These are phyloP conservation scores for Gloeophyllum trabeum DNA, from an alignment of 768 basidiomycete species.

Conservation along the genomic window DNA sequence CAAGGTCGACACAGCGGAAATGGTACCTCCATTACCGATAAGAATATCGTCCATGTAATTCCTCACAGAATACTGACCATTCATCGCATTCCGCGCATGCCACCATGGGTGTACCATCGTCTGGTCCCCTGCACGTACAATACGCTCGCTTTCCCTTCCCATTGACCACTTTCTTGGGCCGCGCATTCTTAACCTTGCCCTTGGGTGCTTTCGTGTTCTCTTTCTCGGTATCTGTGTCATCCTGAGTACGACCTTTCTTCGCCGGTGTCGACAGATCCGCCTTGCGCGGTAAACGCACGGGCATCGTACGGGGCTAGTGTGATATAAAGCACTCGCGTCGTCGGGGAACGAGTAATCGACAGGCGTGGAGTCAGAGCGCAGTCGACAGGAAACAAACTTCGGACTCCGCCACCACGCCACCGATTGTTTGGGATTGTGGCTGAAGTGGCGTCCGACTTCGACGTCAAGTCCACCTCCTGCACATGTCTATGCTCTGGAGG, in stretches of 20 bases:
- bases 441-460: no score
- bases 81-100: slow-evolving; percentile 58
- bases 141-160: slow-evolving; percentile 19
- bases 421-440: no score
- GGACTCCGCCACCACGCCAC: no score
- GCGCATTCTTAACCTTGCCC: slow-evolving; percentile 9
- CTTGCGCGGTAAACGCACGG: no score
- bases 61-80: slow-evolving; percentile 38
- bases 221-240: slow-evolving; percentile 1
- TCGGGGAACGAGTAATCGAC: no score
- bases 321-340: no score
- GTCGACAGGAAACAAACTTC: no score
- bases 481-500: no score
- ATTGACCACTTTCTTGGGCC: slow-evolving; percentile 5
- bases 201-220: slow-evolving; percentile 12
- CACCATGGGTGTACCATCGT: slow-evolving; percentile 80
- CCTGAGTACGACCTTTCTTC: neutral
- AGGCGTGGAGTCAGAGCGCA: no score
- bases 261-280: neutral
- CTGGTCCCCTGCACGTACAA: slow-evolving; percentile 57
- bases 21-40: slow-evolving; percentile 52
- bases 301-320: no score
- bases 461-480: no score
- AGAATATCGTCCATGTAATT: slow-evolving; percentile 2
- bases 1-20: slow-evolving; percentile 63